These are phyloP conservation scores for Coix lacrymajobi DNA, from an alignment of 176 grass and related monocot species.

Conservation along the genomic window DNA sequence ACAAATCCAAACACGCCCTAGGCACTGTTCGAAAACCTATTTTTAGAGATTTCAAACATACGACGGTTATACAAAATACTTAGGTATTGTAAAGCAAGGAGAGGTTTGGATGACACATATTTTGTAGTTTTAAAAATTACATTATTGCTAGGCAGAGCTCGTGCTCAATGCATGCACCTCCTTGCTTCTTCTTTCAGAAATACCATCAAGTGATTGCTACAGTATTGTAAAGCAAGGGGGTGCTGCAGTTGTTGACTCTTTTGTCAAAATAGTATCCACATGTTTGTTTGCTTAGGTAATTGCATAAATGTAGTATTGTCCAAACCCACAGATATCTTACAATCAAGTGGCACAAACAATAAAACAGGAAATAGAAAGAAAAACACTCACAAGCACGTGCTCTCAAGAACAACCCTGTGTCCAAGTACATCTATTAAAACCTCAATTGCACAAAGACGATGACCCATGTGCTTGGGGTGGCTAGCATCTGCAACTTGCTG, in stretches of 20 bases:
- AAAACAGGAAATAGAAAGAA: conserved; percentile 22
- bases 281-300: neutral
- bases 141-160: neutral
- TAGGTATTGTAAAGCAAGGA: neutral
- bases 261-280: neutral
- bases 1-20: neutral
- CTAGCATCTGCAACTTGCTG: conserved; percentile 76
- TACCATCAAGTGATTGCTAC: neutral
- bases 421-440: conserved; percentile 80
- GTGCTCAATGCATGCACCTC: neutral
- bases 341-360: conserved; percentile 4
- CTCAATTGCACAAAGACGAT: conserved; percentile 71
- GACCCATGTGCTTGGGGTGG: conserved; percentile 70
- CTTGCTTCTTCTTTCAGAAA: neutral
- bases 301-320: too few species aligned
- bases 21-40: neutral
- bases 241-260: neutral
- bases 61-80: neutral
- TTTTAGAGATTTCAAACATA: neutral
- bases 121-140: neutral
- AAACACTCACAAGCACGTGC: conserved; percentile 78
- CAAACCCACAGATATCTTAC: neutral
- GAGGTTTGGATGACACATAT: neutral
- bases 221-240: neutral
- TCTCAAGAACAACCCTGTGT: conserved; percentile 68